These are phyloP conservation scores for Penicillium steckii DNA, from an alignment of 495 filamentous ascomycete species.

Conservation along the genomic window DNA sequence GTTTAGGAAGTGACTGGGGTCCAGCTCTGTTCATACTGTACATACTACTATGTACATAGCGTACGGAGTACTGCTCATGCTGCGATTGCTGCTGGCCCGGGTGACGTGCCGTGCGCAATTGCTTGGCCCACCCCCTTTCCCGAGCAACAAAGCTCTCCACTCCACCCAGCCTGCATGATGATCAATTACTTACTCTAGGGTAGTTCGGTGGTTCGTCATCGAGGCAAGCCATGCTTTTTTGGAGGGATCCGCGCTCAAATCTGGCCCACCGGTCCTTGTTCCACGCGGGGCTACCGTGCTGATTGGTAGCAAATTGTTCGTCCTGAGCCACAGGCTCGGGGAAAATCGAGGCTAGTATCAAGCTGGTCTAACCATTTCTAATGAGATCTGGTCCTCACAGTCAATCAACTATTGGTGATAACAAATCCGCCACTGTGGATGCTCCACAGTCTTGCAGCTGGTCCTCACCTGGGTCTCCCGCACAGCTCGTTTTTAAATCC, in stretches of 20 bases:
- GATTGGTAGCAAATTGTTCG: slow-evolving; percentile 9
- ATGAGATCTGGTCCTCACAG: slow-evolving; percentile 13
- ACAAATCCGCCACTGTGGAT: slow-evolving; percentile 28
- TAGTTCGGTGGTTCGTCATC: slow-evolving; percentile 15
- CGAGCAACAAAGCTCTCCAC: slow-evolving; percentile 9
- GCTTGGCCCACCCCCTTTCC: slow-evolving; percentile 18
- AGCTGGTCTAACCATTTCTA: slow-evolving; percentile 10
- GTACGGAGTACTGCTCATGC: not conserved
- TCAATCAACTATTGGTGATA: slow-evolving; percentile 36
- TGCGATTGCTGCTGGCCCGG: not conserved
- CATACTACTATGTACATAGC: no score
- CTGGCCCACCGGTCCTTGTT: slow-evolving; percentile 18
- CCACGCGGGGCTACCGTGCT: slow-evolving; percentile 19
- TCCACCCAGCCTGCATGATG: slow-evolving; percentile 7
- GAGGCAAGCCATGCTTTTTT: slow-evolving; percentile 1
- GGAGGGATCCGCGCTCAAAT: slow-evolving; percentile 5
- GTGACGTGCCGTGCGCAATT: slow-evolving; percentile 19
- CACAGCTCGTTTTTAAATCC: slow-evolving; percentile 30
- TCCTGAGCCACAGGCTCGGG: slow-evolving; percentile 9
- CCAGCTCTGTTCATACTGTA: no score
- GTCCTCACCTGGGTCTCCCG: slow-evolving; percentile 18
- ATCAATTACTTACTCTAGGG: slow-evolving; percentile 27
- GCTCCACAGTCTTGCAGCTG: slow-evolving; percentile 31
- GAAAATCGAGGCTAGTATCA: slow-evolving; percentile 21
- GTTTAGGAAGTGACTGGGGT: not conserved